phyloP scores from a whole-genome alignment of 2,329 filamentous ascomycete species.

The Zymoseptoria ardabiliae region DNA sequence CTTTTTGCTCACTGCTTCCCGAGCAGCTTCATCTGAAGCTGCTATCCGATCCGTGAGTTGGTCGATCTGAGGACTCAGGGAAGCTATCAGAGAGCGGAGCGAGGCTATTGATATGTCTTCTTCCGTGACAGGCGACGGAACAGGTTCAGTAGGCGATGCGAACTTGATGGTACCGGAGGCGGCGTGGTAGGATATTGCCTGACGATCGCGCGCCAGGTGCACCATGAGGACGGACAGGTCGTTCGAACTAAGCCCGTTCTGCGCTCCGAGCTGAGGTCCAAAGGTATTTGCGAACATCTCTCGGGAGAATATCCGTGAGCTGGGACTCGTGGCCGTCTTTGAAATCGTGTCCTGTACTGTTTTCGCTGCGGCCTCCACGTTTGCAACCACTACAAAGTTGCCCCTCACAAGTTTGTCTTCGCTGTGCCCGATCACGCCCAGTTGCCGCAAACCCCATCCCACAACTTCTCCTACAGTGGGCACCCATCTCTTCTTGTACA shows the following conservation, averaged over 20 bases:
- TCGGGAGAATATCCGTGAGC: constrained; percentile 27
- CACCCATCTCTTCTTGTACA: constrained; percentile 66
- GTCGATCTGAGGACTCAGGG: constrained; percentile 56
- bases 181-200: constrained; percentile 24
- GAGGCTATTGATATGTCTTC: constrained; percentile 78
- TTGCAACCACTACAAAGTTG: constrained; percentile 59
- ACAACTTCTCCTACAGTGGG: constrained; percentile 51
- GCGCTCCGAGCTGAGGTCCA: constrained; percentile 16
- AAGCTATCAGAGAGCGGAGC: constrained; percentile 63
- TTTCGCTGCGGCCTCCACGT: constrained; percentile 44
- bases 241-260: constrained; percentile 29
- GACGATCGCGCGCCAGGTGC: constrained; percentile 47
- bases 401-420: constrained; percentile 52
- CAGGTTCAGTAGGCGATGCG: constrained; percentile 45
- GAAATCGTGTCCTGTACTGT: constrained; percentile 30
- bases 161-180: constrained; percentile 61
- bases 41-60: constrained; percentile 51
- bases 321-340: constrained; percentile 28
- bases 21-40: constrained; percentile 50
- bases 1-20: constrained; percentile 62
- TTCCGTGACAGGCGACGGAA: constrained; percentile 52
- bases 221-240: constrained; percentile 42
- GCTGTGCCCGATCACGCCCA: constrained; percentile 36
- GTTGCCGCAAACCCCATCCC: constrained; percentile 65
- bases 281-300: constrained; percentile 26